phyloP scores from a whole-genome alignment of 2,329 filamentous ascomycete genomes.

The Didymella lethalis region DNA sequence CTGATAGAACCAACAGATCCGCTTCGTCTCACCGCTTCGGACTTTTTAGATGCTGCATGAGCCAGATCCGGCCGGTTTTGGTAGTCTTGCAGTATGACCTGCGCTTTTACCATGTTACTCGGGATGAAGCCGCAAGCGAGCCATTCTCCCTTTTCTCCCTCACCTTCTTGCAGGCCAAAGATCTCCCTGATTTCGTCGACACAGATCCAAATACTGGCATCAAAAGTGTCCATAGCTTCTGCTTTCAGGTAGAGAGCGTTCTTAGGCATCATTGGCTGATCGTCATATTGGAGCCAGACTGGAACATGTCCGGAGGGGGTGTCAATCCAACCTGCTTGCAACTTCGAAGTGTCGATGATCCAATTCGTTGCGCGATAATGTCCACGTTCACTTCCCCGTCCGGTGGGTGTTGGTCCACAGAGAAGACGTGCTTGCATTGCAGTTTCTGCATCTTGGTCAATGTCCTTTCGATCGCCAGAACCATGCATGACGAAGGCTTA shows the following conservation, averaged over 20 bases:
- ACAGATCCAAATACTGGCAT: slow-evolving; percentile 19
- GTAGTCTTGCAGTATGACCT: background rate
- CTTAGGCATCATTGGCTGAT: slow-evolving; percentile 9
- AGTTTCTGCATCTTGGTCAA: background rate
- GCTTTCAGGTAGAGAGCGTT: slow-evolving; percentile 5
- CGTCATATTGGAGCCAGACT: slow-evolving; percentile 16
- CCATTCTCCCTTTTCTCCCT: slow-evolving; percentile 19
- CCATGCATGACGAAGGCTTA: background rate
- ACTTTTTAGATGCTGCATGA: background rate
- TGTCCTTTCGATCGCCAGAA: background rate
- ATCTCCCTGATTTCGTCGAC: slow-evolving; percentile 16
- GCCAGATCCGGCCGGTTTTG: background rate
- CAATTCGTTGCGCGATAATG: background rate
- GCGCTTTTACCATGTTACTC: slow-evolving; percentile 1
- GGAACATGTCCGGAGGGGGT: slow-evolving; percentile 1
- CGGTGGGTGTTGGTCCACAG: background rate
- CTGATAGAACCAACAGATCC: background rate
- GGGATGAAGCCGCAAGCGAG: slow-evolving; percentile 20
- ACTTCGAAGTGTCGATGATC: background rate
- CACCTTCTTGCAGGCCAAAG: slow-evolving; percentile 3
- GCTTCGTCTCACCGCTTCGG: background rate
- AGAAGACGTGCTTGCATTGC: slow-evolving; percentile 1
- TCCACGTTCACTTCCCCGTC: fast-evolving
- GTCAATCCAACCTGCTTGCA: slow-evolving; percentile 4
- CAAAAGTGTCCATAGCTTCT: slow-evolving; percentile 4